Evolutionary conservation across 805 yeast species (phyloP).

Genomic region (Metschnikowia santaceciliae): DNA sequence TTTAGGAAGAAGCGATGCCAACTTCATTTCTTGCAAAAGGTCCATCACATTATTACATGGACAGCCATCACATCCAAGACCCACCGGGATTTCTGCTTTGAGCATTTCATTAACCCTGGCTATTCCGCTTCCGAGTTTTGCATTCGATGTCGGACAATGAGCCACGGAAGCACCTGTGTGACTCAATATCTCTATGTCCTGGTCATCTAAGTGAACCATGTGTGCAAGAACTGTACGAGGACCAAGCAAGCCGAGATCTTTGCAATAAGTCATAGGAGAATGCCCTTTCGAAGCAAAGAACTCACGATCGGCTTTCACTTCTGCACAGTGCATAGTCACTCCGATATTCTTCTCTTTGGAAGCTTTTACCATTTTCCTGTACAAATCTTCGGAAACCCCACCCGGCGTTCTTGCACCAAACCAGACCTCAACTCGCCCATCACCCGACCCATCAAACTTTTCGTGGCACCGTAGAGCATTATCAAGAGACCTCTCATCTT

Average conservation of each 20-base stretch:
- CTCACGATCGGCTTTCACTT: constrained; percentile 14
- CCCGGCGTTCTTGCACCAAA: constrained; percentile 16
- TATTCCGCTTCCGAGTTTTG: constrained; percentile 19
- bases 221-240: constrained; percentile 17
- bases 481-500: constrained; percentile 10
- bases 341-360: constrained; percentile 14
- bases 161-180: constrained; percentile 15
- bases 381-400: constrained; percentile 14
- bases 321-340: constrained; percentile 16
- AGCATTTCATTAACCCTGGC: constrained; percentile 17
- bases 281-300: constrained; percentile 16
- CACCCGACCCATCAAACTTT: constrained; percentile 11
- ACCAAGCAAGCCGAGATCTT: constrained; percentile 12
- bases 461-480: constrained; percentile 11
- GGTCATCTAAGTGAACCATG: constrained; percentile 15
- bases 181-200: constrained; percentile 10
- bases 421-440: constrained; percentile 16
- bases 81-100: constrained; percentile 14
- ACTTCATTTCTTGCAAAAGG: constrained; percentile 19
- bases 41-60: constrained; percentile 21
- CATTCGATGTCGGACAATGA: constrained; percentile 19
- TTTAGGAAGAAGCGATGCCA: constrained; percentile 19
- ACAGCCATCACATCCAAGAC: constrained; percentile 21
- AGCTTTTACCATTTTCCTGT: constrained; percentile 11
- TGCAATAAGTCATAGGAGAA: constrained; percentile 15